These are phyloP conservation scores for Exutisphaerella laricina DNA, from an alignment of 2,329 filamentous ascomycete genomes.

Conservation along the genomic window DNA sequence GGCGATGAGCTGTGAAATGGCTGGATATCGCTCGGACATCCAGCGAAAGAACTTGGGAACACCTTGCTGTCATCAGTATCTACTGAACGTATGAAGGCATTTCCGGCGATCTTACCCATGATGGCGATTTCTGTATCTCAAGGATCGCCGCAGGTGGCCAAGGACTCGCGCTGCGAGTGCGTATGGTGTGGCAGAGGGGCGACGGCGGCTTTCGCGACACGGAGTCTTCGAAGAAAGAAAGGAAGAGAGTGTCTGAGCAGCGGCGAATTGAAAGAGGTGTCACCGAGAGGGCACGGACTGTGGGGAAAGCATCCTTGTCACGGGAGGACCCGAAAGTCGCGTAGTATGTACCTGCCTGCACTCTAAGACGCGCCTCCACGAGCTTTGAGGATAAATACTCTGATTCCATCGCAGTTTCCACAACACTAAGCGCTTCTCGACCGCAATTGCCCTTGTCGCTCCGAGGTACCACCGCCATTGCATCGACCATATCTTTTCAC, in stretches of 20 bases:
- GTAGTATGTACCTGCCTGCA: neutral
- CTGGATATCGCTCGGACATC: constrained; percentile 98
- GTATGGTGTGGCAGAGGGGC: constrained; percentile 8
- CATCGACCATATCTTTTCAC: no score
- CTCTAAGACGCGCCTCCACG: neutral
- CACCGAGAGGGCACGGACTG: neutral
- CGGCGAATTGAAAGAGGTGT: constrained; percentile 1
- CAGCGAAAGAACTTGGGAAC: constrained; percentile 95
- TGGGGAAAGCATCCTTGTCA: neutral
- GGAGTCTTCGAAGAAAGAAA: constrained; percentile 35
- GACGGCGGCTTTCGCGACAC: constrained; percentile 28
- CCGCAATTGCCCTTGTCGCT: neutral
- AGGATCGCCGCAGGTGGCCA: constrained; percentile 17
- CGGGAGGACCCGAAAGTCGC: neutral
- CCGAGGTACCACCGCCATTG: constrained; percentile 1
- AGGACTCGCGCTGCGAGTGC: constrained; percentile 9
- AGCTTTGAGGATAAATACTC: neutral
- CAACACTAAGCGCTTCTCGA: neutral
- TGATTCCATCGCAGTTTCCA: neutral
- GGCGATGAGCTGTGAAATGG: constrained; percentile 96
- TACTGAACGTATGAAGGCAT: constrained; percentile 3
- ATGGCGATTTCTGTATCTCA: constrained; percentile 30
- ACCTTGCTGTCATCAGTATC: constrained; percentile 50
- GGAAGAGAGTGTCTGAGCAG: constrained; percentile 9
- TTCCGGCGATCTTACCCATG: constrained; percentile 29